phyloP scores from a whole-genome alignment of 2,329 filamentous ascomycete species.

The Microdochium paspali region DNA sequence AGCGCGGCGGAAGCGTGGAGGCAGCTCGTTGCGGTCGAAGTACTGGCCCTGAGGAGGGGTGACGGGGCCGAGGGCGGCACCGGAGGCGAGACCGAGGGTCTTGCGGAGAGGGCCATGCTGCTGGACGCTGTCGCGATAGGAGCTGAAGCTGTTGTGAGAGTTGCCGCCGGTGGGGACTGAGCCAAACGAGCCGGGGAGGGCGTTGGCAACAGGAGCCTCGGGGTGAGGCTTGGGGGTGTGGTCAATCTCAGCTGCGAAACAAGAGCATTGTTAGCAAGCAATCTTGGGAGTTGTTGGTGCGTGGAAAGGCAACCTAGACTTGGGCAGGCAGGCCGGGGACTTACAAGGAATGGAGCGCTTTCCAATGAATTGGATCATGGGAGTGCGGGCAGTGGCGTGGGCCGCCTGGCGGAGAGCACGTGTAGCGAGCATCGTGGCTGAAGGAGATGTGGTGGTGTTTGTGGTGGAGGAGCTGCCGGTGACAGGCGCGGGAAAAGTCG shows the following conservation, averaged over 20 bases:
- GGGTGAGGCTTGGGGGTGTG: constrained; percentile 67
- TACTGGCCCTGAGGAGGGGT: constrained; percentile 62
- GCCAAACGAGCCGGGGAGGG: constrained; percentile 47
- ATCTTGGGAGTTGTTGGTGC: no score
- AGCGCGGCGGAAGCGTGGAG: constrained; percentile 68
- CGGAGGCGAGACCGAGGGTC: constrained; percentile 43
- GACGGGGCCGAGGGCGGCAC: constrained; percentile 64
- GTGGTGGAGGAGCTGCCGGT: neutral
- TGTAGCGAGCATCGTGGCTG: constrained; percentile 42
- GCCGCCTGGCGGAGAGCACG: constrained; percentile 48
- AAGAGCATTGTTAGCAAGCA: constrained; percentile 10
- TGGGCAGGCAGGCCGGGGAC: constrained; percentile 14
- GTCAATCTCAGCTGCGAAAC: constrained; percentile 54
- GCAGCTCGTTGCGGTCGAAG: constrained; percentile 86
- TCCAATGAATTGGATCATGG: constrained; percentile 54
- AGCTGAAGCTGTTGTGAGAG: constrained; percentile 56
- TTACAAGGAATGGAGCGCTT: constrained; percentile 49
- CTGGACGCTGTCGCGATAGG: constrained; percentile 69
- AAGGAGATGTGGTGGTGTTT: constrained; percentile 3
- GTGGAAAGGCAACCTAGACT: no score
- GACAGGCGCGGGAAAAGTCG: neutral
- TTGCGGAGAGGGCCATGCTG: constrained; percentile 68
- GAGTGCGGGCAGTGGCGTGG: constrained; percentile 49
- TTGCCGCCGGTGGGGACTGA: constrained; percentile 20
- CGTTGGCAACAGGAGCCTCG: constrained; percentile 54